Conservation (phyloP, 2,329 filamentous ascomycete genomes). For the Harringtonia lauricola region DNA sequence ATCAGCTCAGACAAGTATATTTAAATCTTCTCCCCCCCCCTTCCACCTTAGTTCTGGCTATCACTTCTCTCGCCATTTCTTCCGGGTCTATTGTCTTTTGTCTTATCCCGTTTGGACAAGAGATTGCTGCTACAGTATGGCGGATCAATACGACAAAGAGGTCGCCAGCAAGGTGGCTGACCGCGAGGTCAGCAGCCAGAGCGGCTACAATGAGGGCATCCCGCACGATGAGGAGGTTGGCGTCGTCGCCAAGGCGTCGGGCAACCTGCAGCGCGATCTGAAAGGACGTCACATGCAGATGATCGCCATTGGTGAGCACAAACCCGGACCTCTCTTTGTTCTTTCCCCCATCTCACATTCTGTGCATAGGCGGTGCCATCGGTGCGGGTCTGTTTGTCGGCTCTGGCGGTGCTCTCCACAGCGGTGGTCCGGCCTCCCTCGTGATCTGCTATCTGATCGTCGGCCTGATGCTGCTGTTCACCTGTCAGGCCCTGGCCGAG, state of each 20-base stretch:
- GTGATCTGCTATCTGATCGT: slow-evolving; percentile 43
- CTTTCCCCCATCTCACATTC: background rate
- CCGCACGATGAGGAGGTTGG: slow-evolving; percentile 24
- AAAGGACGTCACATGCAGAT: slow-evolving; percentile 32
- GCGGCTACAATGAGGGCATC: slow-evolving; percentile 3
- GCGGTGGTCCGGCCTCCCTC: slow-evolving; percentile 45
- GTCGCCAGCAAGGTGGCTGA: slow-evolving; percentile 7
- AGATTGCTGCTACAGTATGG: slow-evolving; percentile 1
- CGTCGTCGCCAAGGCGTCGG: slow-evolving; percentile 19
- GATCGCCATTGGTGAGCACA: slow-evolving; percentile 30
- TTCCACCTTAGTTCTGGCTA: background rate
- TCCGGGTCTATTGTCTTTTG: background rate
- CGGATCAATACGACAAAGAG: slow-evolving; percentile 3
- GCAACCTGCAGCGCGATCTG: slow-evolving; percentile 23
- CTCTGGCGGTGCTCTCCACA: slow-evolving; percentile 46
- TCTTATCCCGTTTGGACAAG: background rate
- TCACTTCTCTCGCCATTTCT: background rate
- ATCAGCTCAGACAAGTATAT: background rate
- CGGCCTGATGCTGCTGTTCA: slow-evolving; percentile 46
- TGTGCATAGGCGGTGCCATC: slow-evolving; percentile 26
- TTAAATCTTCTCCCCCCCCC: background rate
- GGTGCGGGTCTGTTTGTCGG: slow-evolving; percentile 58
- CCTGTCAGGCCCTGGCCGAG: slow-evolving; percentile 49
- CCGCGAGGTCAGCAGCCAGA: slow-evolving; percentile 5
- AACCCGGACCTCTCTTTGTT: background rate